Percentiles rank a stretch among this genome's conserved stretches.
Evolutionary conservation across 306 rosid genomes (phyloP).

Genomic region (Pyrus betulifolia): DNA sequence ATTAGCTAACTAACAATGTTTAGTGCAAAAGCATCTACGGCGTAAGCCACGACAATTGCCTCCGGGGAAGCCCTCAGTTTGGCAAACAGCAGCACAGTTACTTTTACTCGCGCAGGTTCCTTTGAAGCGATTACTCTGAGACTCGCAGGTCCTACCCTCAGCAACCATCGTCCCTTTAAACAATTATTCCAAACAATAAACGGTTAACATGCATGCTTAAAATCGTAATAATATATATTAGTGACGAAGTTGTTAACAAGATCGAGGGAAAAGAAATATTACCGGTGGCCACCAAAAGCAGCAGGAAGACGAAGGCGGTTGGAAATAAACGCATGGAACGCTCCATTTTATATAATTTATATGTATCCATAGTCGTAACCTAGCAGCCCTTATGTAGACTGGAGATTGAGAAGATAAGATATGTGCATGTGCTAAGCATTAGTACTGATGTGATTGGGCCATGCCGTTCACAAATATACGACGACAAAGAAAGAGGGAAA

Average conservation of each 20-base stretch:
- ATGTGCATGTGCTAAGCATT: too few species aligned
- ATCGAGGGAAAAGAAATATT: not conserved
- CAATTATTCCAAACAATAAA: not conserved
- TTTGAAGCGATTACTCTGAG: conserved; percentile 39
- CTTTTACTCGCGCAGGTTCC: conserved; percentile 33
- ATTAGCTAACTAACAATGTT: conserved; percentile 8
- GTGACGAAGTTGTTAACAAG: not conserved
- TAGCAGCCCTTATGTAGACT: too few species aligned
- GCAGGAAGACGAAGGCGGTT: conserved; percentile 27
- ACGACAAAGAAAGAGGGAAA: too few species aligned
- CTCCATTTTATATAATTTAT: conserved; percentile 17
- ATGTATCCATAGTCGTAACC: not conserved
- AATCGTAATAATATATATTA: too few species aligned
- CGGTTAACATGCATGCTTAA: too few species aligned
- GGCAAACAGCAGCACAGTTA: conserved; percentile 42
- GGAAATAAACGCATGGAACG: conserved; percentile 29
- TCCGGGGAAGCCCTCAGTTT: conserved; percentile 34
- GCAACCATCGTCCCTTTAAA: conserved; percentile 17
- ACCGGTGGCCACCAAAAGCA: conserved; percentile 53
- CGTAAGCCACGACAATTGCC: conserved; percentile 55
- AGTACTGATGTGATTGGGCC: too few species aligned
- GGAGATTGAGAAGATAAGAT: too few species aligned
- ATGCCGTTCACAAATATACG: too few species aligned
- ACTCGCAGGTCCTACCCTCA: conserved; percentile 49
- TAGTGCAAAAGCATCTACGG: conserved; percentile 52